phyloP scores from a whole-genome alignment of 768 basidiomycete species.

The Lactarius vividus region DNA sequence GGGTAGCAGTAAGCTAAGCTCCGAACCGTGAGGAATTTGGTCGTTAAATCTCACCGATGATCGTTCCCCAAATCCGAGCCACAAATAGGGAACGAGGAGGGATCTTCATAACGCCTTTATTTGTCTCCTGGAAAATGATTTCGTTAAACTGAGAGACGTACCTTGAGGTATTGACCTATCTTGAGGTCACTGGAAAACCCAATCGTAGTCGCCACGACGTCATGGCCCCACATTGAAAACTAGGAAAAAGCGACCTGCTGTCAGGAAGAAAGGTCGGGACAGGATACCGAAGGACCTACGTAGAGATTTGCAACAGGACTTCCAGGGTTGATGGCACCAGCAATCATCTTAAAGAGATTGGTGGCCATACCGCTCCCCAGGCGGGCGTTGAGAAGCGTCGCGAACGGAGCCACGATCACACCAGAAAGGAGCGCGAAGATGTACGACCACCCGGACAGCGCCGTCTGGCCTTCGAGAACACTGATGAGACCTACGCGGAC shows the following conservation, averaged over 20 bases:
- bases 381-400: constrained; percentile 53
- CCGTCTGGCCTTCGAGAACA: constrained; percentile 60
- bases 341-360: constrained; percentile 66
- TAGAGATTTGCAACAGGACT: constrained; percentile 69
- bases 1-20: not conserved
- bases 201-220: constrained; percentile 54
- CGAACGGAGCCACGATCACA: constrained; percentile 47
- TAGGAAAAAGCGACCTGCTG: constrained; percentile 26
- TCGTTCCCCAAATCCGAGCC: constrained; percentile 64
- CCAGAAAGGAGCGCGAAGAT: constrained; percentile 55
- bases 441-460: constrained; percentile 62
- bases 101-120: constrained; percentile 43
- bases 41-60: constrained; percentile 42
- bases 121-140: too few relatives aligned
- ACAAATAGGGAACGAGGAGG: constrained; percentile 65
- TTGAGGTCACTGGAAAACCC: constrained; percentile 55
- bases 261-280: not conserved
- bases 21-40: not conserved
- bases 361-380: constrained; percentile 61
- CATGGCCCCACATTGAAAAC: constrained; percentile 71
- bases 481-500: constrained; percentile 18
- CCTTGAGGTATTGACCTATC: constrained; percentile 46
- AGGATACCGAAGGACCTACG: constrained; percentile 32
- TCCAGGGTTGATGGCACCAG: constrained; percentile 57
- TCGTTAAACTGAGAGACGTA: not conserved